Base-by-base conservation (phyloP, 257 asterid genomes). In the Solanum appendiculatum region DNA sequence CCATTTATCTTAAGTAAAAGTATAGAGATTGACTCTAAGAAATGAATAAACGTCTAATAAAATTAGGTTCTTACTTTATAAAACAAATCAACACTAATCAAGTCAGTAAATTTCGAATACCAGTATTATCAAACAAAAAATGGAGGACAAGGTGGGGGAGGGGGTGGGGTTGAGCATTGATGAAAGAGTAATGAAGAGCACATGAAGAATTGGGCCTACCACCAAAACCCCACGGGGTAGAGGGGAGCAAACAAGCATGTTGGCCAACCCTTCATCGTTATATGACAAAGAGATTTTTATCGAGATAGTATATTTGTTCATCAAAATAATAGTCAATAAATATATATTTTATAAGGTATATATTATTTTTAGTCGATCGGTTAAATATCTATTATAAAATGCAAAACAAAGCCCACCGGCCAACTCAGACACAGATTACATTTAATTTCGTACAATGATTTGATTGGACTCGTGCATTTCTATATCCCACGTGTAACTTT, bases 201-300 rank as follows among this genome's bases (percentile, higher is more conserved):
- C 95, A 89, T 90, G 94, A 86, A 88, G 58, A 64, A 86, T 81
- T 93, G 94, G 92, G 42, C 85, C 85, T 46, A 80, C 91, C 92
- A 69, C 88, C 89, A 20, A 31, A 33, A 33, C 74, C 60, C 89
- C 48, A 86, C 72, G 37, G 46, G 14, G 34, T 51, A 77, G 87
- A 72, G 88, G 84, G 84, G 86, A 64, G 84, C 88, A 86, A 90
- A 87, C 92, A 90, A 87, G 94, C 94, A 89, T 91, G 92, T 87
- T 88, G 90, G 27, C 82, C 90, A 88, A 88, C 93, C 90, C 94
- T 92, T 89, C 92, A 83, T 86, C 27, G 18, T 83, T 77, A 34
- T 40, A 77, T 7, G 7, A 82, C 72, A 63, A 63, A 10, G 37
- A 14, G 21, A 64, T 11, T 60, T 60, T 63, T 25, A 54, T 5